Percentiles rank a stretch among this genome's conserved stretches.
Evolutionary conservation across 164 flowering plant species (phyloP).

Genomic region (Berberis vulgaris): DNA sequence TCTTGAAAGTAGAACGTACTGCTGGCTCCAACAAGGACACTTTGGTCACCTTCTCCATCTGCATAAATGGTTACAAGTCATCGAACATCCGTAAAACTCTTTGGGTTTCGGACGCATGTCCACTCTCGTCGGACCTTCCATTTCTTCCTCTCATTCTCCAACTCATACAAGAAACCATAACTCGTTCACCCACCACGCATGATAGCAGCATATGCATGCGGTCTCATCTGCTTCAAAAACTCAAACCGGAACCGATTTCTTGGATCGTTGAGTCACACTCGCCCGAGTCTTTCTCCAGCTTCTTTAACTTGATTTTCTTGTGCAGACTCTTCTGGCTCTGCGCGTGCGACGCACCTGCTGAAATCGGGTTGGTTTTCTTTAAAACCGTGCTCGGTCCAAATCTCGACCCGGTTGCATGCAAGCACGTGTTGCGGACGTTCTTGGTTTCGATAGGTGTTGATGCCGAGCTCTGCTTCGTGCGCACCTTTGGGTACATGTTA

Average conservation of each 20-base stretch:
- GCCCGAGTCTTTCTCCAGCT: conserved; percentile 52
- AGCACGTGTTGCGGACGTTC: conserved; percentile 39
- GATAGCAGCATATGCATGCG: conserved; percentile 32
- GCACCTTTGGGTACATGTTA: conserved; percentile 63
- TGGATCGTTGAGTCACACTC: conserved; percentile 60
- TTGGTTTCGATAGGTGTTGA: conserved; percentile 58
- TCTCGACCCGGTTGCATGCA: conserved; percentile 27
- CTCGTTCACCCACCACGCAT: conserved; percentile 48
- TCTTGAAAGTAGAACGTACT: conserved; percentile 52
- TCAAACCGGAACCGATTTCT: conserved; percentile 45
- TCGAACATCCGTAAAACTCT: conserved; percentile 21
- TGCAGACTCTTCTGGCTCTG: conserved; percentile 79
- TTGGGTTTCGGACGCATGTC: conserved; percentile 77
- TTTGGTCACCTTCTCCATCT: conserved; percentile 44
- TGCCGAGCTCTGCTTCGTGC: conserved; percentile 65
- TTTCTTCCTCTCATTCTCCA: conserved; percentile 70
- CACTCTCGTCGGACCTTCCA: conserved; percentile 46
- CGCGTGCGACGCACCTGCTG: conserved; percentile 58
- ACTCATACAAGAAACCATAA: conserved; percentile 61
- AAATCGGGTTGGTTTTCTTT: conserved; percentile 66
- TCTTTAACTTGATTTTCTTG: conserved; percentile 66
- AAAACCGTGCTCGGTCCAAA: conserved; percentile 37
- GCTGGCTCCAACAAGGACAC: conserved; percentile 13
- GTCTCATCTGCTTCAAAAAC: conserved; percentile 40
- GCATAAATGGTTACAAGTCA: conserved; percentile 33